A percentile compares a stretch with the other conserved stretches of the same genome.
These are phyloP conservation scores for Pseudocercospora eumusae DNA, from an alignment of 2,329 filamentous ascomycete species.

Conservation along the genomic window DNA sequence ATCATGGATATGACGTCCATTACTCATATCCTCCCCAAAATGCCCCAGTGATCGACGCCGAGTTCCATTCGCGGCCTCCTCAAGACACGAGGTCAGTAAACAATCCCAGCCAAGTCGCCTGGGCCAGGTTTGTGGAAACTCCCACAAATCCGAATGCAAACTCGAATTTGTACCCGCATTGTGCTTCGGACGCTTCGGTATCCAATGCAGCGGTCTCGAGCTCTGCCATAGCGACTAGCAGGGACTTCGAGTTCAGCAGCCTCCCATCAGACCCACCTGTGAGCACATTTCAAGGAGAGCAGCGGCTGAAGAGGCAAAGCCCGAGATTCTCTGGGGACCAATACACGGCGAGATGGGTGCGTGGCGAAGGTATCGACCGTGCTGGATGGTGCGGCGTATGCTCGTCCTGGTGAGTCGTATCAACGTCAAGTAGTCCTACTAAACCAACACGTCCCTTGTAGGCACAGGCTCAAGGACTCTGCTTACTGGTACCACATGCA, in stretches of 20 bases:
- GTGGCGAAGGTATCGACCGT: slow-evolving; percentile 81
- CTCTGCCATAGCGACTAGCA: background rate
- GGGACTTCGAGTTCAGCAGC: background rate
- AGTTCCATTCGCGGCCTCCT: background rate
- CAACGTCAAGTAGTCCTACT: background rate
- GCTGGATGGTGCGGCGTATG: slow-evolving; percentile 90
- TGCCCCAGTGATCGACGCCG: background rate
- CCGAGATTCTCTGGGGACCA: slow-evolving; percentile 73
- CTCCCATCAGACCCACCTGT: slow-evolving; percentile 11
- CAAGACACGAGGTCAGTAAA: background rate
- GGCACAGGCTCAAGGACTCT: slow-evolving; percentile 80
- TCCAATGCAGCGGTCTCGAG: background rate
- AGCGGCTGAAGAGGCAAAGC: slow-evolving; percentile 26
- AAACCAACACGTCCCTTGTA: slow-evolving; percentile 7
- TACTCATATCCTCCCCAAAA: background rate
- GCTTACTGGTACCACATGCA: slow-evolving; percentile 86
- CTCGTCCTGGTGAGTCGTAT: slow-evolving; percentile 65
- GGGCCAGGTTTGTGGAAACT: background rate
- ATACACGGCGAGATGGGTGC: slow-evolving; percentile 81
- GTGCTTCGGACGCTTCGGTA: background rate
- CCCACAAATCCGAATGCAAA: background rate
- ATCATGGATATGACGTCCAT: background rate
- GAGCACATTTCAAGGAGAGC: background rate
- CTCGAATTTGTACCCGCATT: background rate
- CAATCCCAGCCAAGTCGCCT: background rate